Percentiles rank a stretch among this genome's conserved stretches.
These are phyloP conservation scores for Sporisorium reilianum DNA, from an alignment of 1,284 basidiomycete species.

Conservation along the genomic window DNA sequence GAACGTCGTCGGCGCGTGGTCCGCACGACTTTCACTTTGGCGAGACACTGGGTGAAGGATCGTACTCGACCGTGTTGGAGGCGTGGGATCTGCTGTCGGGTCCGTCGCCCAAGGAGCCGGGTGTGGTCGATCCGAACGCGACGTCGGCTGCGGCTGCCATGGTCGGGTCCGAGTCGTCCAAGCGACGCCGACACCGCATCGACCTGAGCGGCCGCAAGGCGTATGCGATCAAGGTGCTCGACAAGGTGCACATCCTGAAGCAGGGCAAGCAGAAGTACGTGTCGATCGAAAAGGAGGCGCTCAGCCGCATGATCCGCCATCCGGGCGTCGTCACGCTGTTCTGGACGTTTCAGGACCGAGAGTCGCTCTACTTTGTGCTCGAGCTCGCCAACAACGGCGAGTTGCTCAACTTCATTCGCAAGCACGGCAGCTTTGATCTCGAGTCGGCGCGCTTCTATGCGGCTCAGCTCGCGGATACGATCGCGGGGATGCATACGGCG, in stretches of 20 bases:
- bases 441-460: conserved; percentile 57
- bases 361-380: conserved; percentile 67
- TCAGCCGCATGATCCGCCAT: conserved; percentile 63
- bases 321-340: conserved; percentile 66
- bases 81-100: conserved; percentile 64
- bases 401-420: conserved; percentile 61
- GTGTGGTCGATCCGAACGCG: conserved; percentile 36
- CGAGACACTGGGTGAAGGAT: conserved; percentile 67
- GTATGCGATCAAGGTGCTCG: conserved; percentile 67
- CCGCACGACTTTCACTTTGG: conserved; percentile 67
- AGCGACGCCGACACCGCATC: conserved; percentile 23
- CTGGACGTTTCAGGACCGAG: conserved; percentile 68
- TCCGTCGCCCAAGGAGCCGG: conserved; percentile 34
- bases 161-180: conserved; percentile 40
- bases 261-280: conserved; percentile 69
- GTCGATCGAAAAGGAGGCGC: conserved; percentile 66
- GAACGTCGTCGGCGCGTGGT: conserved; percentile 37
- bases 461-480: conserved; percentile 63
- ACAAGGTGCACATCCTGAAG: conserved; percentile 69
- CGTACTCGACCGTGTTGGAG: conserved; percentile 67
- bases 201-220: conserved; percentile 47
- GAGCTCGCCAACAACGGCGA: conserved; percentile 67
- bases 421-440: conserved; percentile 60
- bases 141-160: conserved; percentile 52
- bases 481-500: conserved; percentile 62